Base-by-base conservation (phyloP, 441 rosid species). In the Mallotus repandus region DNA sequence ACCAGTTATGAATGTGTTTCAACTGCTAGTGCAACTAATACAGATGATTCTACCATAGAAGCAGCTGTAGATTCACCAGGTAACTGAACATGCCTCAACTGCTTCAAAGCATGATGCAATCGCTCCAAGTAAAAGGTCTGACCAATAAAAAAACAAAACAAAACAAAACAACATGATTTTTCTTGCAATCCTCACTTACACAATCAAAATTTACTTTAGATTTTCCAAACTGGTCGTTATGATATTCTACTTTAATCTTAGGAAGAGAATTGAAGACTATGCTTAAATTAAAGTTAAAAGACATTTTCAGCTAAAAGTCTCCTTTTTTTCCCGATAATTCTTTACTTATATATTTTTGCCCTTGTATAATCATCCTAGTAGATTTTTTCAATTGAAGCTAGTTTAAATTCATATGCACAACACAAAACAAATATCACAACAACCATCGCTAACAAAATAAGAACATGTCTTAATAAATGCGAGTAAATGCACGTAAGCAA, bases 61-160 rank as follows among this genome's bases (percentile, higher is more conserved):
- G 77, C 74, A 35, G 82, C 70, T 1, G 86, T 88, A 64, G 89
- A 82, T 59, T 93, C 98, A 45, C 90, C 97, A 1, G 89, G 91
- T 19, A 77, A 63, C 59, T 97, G 85, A 67, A 85, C 74, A 63
- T 89, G 88, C 11, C 92, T 81, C 43, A 91, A 83, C 54, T 78
- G 68, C 84, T 87, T 93, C 52, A 93, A 88, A 13, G 98, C 90
- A 0, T 87, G 84, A 76, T 93, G 98, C 68, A 91, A 78, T 54
- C 87, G 82, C 81, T 93, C 98, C 83, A 93, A 74, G 59, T 88
- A 84, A 22, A 91, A 91, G 5, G 79, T 81, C 78, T 84, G 84
- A 6, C 95, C 95, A 66, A 91, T 93, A 19, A 91, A 91, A 79
- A 93, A 88, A n/a, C n/a, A n/a, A n/a, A n/a, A n/a, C n/a, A n/a